Conservation (phyloP, 371 early-diverging fungal genomes). For the Apophysomyces elegans region DNA sequence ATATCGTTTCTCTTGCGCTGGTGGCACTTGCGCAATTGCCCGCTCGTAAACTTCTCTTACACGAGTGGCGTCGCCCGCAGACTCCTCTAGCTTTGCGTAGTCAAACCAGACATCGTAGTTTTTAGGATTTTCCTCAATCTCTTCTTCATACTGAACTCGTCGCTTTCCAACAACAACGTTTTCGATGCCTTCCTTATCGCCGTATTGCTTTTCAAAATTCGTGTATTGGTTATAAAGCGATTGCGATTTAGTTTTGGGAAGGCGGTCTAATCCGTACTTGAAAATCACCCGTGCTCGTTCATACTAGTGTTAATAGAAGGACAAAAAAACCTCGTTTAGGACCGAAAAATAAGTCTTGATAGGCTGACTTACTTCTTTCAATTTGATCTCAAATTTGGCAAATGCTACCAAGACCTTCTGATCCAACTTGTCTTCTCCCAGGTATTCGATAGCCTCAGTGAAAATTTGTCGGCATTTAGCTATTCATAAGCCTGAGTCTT, state of each 20-base stretch:
- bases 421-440: conserved; percentile 89
- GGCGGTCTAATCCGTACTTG: conserved; percentile 89
- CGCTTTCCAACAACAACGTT: conserved; percentile 87
- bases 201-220: conserved; percentile 96
- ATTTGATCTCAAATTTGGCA: conserved; percentile 92
- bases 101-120: conserved; percentile 98
- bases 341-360: background rate
- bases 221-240: conserved; percentile 91
- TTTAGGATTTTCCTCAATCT: conserved; percentile 74
- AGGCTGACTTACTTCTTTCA: conserved; percentile 70
- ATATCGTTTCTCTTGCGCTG: conserved; percentile 85
- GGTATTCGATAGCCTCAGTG: conserved; percentile 84
- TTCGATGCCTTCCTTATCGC: conserved; percentile 88
- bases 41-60: conserved; percentile 95
- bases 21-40: conserved; percentile 91
- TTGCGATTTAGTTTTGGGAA: conserved; percentile 84
- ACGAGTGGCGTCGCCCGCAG: conserved; percentile 70
- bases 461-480: conserved; percentile 86
- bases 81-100: conserved; percentile 88
- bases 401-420: conserved; percentile 91
- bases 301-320: conserved; percentile 33
- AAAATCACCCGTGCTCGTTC: conserved; percentile 96
- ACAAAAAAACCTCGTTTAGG: background rate
- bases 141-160: conserved; percentile 88
- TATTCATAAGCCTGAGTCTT: conserved; percentile 19